Evolutionary conservation across 1,284 basidiomycete species (phyloP).

Genomic region (Puccinia polysora): DNA sequence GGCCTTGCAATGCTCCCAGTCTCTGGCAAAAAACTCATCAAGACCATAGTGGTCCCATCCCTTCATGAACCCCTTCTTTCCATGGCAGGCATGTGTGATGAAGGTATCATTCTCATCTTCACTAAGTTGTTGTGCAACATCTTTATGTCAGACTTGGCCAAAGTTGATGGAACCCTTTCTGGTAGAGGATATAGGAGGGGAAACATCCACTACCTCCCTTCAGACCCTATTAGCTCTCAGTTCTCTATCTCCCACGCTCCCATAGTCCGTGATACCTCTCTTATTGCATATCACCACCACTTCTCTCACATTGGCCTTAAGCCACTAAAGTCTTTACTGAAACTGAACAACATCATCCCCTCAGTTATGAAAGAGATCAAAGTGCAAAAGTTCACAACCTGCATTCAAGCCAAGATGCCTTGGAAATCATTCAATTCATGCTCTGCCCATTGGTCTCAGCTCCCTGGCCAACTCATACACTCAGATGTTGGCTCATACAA

Average conservation of each 20-base stretch:
- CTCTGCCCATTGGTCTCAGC: not conserved
- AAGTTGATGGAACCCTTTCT: not conserved
- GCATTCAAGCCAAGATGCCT: not conserved
- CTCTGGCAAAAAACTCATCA: not conserved
- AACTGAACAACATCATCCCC: not conserved
- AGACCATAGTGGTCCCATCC: not conserved
- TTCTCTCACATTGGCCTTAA: not conserved
- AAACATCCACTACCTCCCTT: constrained; percentile 1
- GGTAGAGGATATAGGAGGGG: not conserved
- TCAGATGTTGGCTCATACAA: too few relatives aligned
- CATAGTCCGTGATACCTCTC: too few relatives aligned
- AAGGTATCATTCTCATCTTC: too few relatives aligned
- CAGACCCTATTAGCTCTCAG: not conserved
- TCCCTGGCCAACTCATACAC: not conserved
- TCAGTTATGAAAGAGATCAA: not conserved
- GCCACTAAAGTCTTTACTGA: not conserved
- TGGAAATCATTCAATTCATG: not conserved
- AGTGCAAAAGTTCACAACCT: not conserved
- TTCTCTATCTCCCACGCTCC: not conserved
- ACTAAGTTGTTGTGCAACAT: too few relatives aligned
- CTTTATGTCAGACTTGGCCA: too few relatives aligned
- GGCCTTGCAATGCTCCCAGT: not conserved
- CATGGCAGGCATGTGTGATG: too few relatives aligned
- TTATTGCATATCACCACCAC: too few relatives aligned
- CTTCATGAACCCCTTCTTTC: not conserved